These are phyloP conservation scores for Coemansia aciculifera DNA, from an alignment of 192 early-diverging fungal genomes.

Conservation along the genomic window DNA sequence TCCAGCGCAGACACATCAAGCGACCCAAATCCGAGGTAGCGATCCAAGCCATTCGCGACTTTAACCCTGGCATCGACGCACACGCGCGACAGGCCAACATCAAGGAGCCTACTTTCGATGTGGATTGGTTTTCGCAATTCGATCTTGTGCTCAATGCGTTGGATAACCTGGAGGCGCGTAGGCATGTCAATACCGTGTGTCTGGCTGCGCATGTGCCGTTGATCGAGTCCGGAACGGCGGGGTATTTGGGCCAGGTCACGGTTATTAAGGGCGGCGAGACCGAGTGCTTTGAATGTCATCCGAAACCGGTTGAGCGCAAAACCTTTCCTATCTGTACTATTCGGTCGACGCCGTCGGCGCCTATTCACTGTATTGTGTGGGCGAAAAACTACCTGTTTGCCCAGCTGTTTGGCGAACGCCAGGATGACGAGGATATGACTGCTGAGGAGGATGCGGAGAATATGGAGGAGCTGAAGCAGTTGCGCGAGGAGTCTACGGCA, in stretches of 20 bases:
- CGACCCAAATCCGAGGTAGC: slow-evolving; percentile 92
- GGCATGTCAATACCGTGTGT: slow-evolving; percentile 96
- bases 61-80: slow-evolving; percentile 76
- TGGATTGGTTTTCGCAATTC: slow-evolving; percentile 86
- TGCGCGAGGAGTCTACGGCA: slow-evolving; percentile 73
- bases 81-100: slow-evolving; percentile 81
- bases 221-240: slow-evolving; percentile 95
- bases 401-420: slow-evolving; percentile 66
- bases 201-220: slow-evolving; percentile 86
- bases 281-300: slow-evolving; percentile 94
- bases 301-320: slow-evolving; percentile 75
- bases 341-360: slow-evolving; percentile 87
- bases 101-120: slow-evolving; percentile 78
- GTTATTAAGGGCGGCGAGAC: slow-evolving; percentile 75
- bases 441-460: slow-evolving; percentile 60
- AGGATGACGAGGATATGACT: slow-evolving; percentile 21
- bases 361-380: slow-evolving; percentile 99
- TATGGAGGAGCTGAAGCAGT: slow-evolving; percentile 69
- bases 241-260: slow-evolving; percentile 89
- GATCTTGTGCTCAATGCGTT: slow-evolving; percentile 94
- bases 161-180: slow-evolving; percentile 92
- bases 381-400: slow-evolving; percentile 95
- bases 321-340: slow-evolving; percentile 98
- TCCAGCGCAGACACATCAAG: slow-evolving; percentile 90
- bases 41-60: slow-evolving; percentile 73